Conservation (phyloP, 2,329 filamentous ascomycete genomes). For the Phaeosphaeria sp. region DNA sequence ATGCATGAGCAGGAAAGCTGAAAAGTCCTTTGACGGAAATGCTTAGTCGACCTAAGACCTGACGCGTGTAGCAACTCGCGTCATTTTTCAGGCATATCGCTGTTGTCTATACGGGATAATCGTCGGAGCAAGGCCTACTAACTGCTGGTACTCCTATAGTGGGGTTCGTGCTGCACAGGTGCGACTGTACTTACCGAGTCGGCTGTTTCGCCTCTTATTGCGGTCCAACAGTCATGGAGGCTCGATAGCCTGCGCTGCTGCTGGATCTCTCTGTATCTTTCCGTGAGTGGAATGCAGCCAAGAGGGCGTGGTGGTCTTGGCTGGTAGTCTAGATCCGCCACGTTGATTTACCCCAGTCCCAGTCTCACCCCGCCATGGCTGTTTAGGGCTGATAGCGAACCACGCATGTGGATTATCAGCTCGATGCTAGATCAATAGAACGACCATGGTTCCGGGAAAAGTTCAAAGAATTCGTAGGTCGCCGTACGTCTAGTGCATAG, state of each 20-base stretch:
- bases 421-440: neutral
- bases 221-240: slow-evolving; percentile 3
- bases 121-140: neutral
- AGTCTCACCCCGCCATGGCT: slow-evolving; percentile 14
- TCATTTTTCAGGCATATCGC: neutral
- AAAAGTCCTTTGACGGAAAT: neutral
- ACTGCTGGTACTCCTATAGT: neutral
- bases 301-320: slow-evolving; percentile 35
- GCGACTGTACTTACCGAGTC: neutral
- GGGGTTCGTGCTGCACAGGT: neutral
- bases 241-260: neutral
- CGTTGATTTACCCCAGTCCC: slow-evolving; percentile 28
- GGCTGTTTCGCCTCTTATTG: slow-evolving; percentile 1
- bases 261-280: slow-evolving; percentile 5
- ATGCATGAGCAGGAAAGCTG: neutral
- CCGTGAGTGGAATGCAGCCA: slow-evolving; percentile 30
- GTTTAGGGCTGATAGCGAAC: slow-evolving; percentile 12
- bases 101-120: neutral
- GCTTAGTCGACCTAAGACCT: neutral
- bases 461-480: neutral
- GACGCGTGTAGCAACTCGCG: neutral
- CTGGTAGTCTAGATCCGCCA: slow-evolving; percentile 43
- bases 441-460: neutral
- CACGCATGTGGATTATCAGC: slow-evolving; percentile 5
- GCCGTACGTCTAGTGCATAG: neutral